Evolutionary conservation across 2,329 filamentous ascomycete species (phyloP).

Genomic region (Aspergillus fructus): DNA sequence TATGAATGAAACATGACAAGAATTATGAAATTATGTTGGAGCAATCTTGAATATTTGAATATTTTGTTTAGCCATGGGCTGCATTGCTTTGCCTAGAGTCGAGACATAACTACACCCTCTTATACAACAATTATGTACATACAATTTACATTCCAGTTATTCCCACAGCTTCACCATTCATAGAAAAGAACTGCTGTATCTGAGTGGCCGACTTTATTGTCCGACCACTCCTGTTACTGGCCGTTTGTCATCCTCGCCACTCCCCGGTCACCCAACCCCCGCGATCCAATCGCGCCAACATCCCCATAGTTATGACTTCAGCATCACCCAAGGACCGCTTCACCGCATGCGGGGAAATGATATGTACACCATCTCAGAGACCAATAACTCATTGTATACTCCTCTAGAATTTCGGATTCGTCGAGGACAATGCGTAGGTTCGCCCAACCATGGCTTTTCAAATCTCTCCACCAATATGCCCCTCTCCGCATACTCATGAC

Average conservation of each 20-base stretch:
- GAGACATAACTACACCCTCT: not conserved
- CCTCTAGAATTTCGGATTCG: not conserved
- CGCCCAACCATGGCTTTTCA: not conserved
- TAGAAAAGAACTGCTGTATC: not conserved
- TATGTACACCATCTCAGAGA: not conserved
- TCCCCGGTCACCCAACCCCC: not conserved
- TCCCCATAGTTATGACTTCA: constrained; percentile 5
- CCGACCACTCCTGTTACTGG: not conserved
- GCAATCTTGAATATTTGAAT: not conserved
- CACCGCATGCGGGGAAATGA: constrained; percentile 2
- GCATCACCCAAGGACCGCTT: not conserved
- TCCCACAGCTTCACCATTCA: not conserved
- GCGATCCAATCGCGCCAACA: not conserved
- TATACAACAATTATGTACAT: not conserved
- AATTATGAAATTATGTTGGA: not conserved
- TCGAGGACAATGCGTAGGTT: not conserved
- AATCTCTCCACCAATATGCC: not conserved
- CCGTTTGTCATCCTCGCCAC: not conserved
- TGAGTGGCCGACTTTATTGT: not conserved
- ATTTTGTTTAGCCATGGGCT: not conserved
- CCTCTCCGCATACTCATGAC: constrained; percentile 5
- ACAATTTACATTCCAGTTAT: not conserved
- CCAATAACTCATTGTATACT: not conserved
- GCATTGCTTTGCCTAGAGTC: not conserved
- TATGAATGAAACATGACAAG: not conserved